Conservation (phyloP, 2,329 filamentous ascomycete genomes). For the Xylaria sp. region DNA sequence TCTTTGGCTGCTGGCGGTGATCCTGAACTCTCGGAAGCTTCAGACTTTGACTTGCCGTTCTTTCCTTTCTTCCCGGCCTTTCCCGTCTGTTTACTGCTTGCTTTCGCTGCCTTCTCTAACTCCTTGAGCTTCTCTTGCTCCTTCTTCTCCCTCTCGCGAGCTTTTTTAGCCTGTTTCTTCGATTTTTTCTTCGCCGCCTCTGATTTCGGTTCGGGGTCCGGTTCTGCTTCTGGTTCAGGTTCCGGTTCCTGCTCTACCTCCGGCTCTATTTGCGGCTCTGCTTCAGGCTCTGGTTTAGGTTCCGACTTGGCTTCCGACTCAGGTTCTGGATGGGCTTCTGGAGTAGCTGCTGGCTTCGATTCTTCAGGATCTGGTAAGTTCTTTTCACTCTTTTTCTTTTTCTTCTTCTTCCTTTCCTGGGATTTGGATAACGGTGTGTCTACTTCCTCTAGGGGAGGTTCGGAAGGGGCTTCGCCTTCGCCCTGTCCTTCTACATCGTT, state of each 20-base stretch:
- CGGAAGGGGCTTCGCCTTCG: constrained; percentile 35
- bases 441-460: constrained; percentile 24
- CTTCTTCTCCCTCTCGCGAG: constrained; percentile 33
- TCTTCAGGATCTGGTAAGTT: constrained; percentile 24
- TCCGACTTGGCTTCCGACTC: constrained; percentile 7
- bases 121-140: constrained; percentile 33
- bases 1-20: constrained; percentile 19
- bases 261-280: constrained; percentile 15
- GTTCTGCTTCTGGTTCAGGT: constrained; percentile 2
- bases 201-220: constrained; percentile 5
- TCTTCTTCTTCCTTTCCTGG: constrained; percentile 37
- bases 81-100: constrained; percentile 28
- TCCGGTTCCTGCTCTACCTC: not conserved
- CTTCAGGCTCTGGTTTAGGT: not conserved
- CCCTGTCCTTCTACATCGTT: constrained; percentile 34
- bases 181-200: constrained; percentile 27
- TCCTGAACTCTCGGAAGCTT: constrained; percentile 19
- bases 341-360: constrained; percentile 15
- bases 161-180: constrained; percentile 29
- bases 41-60: constrained; percentile 24
- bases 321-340: not conserved
- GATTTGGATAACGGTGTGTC: constrained; percentile 20
- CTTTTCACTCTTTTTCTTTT: constrained; percentile 33
- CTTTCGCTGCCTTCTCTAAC: constrained; percentile 24
- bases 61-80: constrained; percentile 36